Evolutionary conservation across 805 yeast species (phyloP).

Genomic region (Starmerella bombicola): DNA sequence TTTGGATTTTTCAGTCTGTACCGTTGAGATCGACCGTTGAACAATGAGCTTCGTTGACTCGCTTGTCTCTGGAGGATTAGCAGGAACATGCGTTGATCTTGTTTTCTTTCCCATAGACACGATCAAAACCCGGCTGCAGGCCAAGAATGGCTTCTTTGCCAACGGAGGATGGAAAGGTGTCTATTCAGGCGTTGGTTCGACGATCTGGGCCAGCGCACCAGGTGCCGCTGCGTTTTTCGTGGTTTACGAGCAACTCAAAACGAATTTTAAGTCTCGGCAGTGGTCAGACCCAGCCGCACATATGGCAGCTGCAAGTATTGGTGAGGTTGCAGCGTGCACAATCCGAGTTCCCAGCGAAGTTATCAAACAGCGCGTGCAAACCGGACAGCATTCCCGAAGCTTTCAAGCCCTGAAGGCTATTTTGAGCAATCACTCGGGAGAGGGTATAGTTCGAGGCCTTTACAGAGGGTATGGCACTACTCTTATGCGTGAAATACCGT

Average conservation of each 20-base stretch:
- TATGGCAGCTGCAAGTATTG: constrained; percentile 77
- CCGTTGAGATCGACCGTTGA: too few relatives aligned
- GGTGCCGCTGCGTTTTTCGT: constrained; percentile 63
- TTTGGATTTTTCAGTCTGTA: too few relatives aligned
- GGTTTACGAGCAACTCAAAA: constrained; percentile 50
- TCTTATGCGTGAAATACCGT: constrained; percentile 89
- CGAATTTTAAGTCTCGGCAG: constrained; percentile 1
- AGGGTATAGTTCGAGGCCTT: constrained; percentile 63
- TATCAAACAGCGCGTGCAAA: constrained; percentile 87
- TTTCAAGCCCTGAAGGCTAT: constrained; percentile 53
- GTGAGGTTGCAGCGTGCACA: constrained; percentile 86
- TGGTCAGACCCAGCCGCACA: constrained; percentile 39
- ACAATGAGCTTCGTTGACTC: constrained; percentile 15
- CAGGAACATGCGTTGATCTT: constrained; percentile 92
- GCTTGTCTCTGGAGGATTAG: constrained; percentile 58
- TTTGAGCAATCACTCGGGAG: constrained; percentile 54
- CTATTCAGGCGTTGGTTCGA: constrained; percentile 84
- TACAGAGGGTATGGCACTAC: constrained; percentile 93
- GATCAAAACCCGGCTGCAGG: constrained; percentile 84
- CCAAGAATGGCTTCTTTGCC: constrained; percentile 80
- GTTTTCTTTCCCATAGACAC: constrained; percentile 96
- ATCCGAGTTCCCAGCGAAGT: constrained; percentile 97
- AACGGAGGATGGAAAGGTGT: constrained; percentile 93
- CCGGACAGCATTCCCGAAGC: constrained; percentile 47
- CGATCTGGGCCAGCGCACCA: constrained; percentile 92